Evolutionary conservation across 73 alveolate species (phyloP).

Genomic region (Paramecium tetraurelia): DNA sequence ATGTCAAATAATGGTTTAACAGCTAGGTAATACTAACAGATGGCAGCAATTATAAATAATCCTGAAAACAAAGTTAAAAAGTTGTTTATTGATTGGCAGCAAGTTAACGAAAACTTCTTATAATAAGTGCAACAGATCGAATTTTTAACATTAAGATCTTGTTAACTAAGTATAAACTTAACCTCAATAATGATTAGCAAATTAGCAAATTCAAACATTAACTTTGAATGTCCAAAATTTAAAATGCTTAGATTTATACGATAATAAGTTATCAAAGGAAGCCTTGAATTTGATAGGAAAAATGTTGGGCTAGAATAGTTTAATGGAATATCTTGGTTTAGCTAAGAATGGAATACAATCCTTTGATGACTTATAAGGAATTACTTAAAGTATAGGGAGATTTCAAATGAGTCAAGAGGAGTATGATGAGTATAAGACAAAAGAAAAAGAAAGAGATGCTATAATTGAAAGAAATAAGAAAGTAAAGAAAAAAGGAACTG

Average conservation of each 20-base stretch:
- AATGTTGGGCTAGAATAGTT: background rate
- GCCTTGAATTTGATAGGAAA: background rate
- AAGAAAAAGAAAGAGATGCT: constrained; percentile 39
- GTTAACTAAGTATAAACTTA: background rate
- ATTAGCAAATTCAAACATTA: background rate
- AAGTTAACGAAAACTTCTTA: background rate
- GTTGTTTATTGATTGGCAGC: constrained; percentile 16
- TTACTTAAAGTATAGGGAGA: background rate
- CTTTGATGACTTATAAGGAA: constrained; percentile 37
- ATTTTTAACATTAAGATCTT: constrained; percentile 23
- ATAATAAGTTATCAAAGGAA: background rate
- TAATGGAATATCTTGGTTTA: constrained; percentile 16
- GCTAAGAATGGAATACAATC: constrained; percentile 1
- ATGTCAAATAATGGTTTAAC: background rate
- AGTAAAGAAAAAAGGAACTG: constrained; percentile 29
- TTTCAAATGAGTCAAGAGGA: background rate
- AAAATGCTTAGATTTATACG: constrained; percentile 33
- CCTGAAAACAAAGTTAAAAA: constrained; percentile 24
- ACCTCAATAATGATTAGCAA: background rate
- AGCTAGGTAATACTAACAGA: background rate
- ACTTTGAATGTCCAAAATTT: background rate
- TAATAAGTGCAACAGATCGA: background rate
- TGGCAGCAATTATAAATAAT: background rate
- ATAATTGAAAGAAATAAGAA: constrained; percentile 40
- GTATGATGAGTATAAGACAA: background rate